phyloP scores from a whole-genome alignment of 257 asterid genomes.

The Nemophila menziesii region DNA sequence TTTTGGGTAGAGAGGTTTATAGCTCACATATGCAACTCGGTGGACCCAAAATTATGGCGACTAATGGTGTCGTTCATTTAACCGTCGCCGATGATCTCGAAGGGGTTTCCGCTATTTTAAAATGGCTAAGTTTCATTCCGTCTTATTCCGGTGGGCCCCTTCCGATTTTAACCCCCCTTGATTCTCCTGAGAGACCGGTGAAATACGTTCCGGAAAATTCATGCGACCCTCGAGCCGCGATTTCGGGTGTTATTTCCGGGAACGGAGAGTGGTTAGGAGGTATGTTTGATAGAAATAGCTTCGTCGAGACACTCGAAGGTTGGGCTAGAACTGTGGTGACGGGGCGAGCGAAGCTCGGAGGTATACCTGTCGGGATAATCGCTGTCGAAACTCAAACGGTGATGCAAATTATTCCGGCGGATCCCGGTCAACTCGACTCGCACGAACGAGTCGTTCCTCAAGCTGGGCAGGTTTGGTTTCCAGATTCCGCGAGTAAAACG shows the following conservation, averaged over 20 bases:
- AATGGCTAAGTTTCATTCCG: slow-evolving; percentile 94
- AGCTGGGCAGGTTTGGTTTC: slow-evolving; percentile 99
- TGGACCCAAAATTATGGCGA: slow-evolving; percentile 98
- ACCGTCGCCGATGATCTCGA: slow-evolving; percentile 96
- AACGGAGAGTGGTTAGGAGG: slow-evolving; percentile 87
- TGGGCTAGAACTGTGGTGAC: slow-evolving; percentile 99
- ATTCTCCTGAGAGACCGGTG: slow-evolving; percentile 64
- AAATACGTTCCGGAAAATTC: slow-evolving; percentile 76
- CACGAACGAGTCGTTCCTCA: slow-evolving; percentile 91
- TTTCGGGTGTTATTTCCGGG: slow-evolving; percentile 52
- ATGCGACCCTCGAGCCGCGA: slow-evolving; percentile 97
- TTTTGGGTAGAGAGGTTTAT: slow-evolving; percentile 88
- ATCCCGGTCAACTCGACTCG: slow-evolving; percentile 95
- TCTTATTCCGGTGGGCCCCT: slow-evolving; percentile 80
- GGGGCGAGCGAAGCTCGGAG: slow-evolving; percentile 90
- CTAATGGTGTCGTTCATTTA: slow-evolving; percentile 93
- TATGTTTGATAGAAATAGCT: slow-evolving; percentile 76
- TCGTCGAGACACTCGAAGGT: slow-evolving; percentile 84
- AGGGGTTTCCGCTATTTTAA: slow-evolving; percentile 75
- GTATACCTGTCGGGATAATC: slow-evolving; percentile 87
- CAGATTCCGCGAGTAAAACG: slow-evolving; percentile 87
- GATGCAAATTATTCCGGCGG: slow-evolving; percentile 98
- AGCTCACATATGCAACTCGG: slow-evolving; percentile 99
- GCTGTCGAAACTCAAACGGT: slow-evolving; percentile 96
- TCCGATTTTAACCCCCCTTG: slow-evolving; percentile 53